Evolutionary conservation across 345 rosid genomes (phyloP).

Genomic region (Microcos paniculata): DNA sequence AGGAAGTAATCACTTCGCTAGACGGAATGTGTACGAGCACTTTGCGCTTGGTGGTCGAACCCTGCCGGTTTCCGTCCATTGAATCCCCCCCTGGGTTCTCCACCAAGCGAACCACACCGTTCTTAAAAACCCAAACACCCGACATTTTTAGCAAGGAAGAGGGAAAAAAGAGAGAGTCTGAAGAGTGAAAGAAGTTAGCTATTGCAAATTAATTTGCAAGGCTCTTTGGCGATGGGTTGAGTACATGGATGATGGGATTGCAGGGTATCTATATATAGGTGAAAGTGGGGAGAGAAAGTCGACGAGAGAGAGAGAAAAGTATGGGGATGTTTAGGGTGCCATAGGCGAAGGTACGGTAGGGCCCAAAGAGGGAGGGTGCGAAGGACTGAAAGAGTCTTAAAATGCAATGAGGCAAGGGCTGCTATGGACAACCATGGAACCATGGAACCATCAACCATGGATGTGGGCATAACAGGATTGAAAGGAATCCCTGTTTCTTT

Average conservation of each 20-base stretch:
- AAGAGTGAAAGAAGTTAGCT: neutral
- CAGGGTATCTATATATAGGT: constrained; percentile 25
- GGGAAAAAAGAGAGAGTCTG: neutral
- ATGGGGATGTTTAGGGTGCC: constrained; percentile 24
- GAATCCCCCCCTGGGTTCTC: constrained; percentile 58
- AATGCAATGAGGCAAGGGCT: constrained; percentile 6
- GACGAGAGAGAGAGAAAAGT: too few relatives aligned
- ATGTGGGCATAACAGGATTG: constrained; percentile 35
- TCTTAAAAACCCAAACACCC: constrained; percentile 79
- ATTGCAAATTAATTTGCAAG: neutral
- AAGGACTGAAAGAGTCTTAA: neutral
- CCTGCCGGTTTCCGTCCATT: constrained; percentile 30
- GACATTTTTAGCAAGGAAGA: constrained; percentile 42
- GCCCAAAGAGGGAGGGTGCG: constrained; percentile 17
- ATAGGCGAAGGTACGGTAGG: constrained; percentile 18
- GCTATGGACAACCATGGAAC: constrained; percentile 17
- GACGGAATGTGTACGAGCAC: constrained; percentile 58
- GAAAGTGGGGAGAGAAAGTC: too few relatives aligned
- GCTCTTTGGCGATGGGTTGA: neutral
- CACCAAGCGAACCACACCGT: constrained; percentile 63
- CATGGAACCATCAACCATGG: constrained; percentile 13
- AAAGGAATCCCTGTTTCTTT: constrained; percentile 31
- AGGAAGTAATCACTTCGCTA: constrained; percentile 63
- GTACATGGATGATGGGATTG: constrained; percentile 22
- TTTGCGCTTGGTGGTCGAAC: constrained; percentile 31